Percentiles rank a stretch among this genome's conserved stretches.
phyloP scores from a whole-genome alignment of 192 early-diverging fungal species.

The Coemansia sp. region DNA sequence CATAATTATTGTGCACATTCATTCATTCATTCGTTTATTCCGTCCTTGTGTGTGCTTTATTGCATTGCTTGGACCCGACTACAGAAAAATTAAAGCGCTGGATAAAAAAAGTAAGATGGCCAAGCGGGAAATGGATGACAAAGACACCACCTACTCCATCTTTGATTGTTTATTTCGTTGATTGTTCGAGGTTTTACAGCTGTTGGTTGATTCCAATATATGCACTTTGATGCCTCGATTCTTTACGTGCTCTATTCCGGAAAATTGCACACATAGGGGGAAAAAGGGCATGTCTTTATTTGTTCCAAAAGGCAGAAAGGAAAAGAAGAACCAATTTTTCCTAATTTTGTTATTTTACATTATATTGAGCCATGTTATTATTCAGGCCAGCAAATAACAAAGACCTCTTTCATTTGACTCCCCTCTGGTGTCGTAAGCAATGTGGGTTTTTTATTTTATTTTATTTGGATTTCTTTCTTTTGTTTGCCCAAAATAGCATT shows the following conservation, averaged over 20 bases:
- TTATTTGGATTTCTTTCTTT: neutral
- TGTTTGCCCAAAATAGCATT: neutral
- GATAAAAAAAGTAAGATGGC: neutral
- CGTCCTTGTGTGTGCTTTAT: too few relatives aligned
- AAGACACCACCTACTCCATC: neutral
- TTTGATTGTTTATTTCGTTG: too few relatives aligned
- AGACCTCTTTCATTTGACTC: too few relatives aligned
- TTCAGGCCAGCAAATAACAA: too few relatives aligned
- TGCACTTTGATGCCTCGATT: constrained; percentile 2
- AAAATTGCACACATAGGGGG: neutral
- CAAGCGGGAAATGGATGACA: neutral
- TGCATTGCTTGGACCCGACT: too few relatives aligned
- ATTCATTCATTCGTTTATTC: too few relatives aligned
- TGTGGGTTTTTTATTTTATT: neutral
- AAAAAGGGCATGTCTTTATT: neutral
- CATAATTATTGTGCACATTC: too few relatives aligned
- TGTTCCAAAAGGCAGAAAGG: neutral
- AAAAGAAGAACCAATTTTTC: neutral
- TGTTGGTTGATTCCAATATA: constrained; percentile 2
- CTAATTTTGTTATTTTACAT: neutral
- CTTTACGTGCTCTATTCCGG: neutral
- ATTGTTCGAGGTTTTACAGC: too few relatives aligned
- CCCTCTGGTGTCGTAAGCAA: too few relatives aligned
- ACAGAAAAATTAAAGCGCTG: too few relatives aligned
- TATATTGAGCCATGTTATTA: too few relatives aligned